A percentile compares a stretch with the other conserved stretches of the same genome.
Evolutionary conservation across 73 alveolate species (phyloP).

Genomic region (Effrenium voratum): DNA sequence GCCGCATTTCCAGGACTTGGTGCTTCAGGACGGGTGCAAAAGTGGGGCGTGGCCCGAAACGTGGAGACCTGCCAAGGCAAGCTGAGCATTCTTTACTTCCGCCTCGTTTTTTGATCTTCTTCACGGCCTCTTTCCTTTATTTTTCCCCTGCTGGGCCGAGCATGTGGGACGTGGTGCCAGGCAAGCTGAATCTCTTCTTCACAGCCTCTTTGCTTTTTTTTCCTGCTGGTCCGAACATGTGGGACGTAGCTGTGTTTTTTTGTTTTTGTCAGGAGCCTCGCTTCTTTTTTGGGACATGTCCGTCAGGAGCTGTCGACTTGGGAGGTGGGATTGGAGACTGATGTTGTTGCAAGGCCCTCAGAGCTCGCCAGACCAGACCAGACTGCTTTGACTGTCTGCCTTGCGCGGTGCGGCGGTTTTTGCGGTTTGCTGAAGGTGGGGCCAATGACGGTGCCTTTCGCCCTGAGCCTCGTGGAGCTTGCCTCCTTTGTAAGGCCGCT

Average conservation of each 20-base stretch:
- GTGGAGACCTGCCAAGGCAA: not conserved
- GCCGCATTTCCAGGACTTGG: slow-evolving; percentile 9
- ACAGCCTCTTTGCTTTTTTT: too few relatives aligned
- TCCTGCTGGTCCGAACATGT: too few relatives aligned
- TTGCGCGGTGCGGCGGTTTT: not conserved
- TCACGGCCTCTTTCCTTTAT: too few relatives aligned
- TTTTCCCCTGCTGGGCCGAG: too few relatives aligned
- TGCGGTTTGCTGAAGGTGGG: not conserved
- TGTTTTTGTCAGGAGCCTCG: not conserved
- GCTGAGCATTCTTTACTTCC: not conserved
- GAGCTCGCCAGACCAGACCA: not conserved
- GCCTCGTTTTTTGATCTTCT: too few relatives aligned
- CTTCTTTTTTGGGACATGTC: not conserved
- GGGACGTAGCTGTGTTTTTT: too few relatives aligned
- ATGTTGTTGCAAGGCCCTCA: too few relatives aligned
- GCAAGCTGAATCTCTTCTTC: too few relatives aligned
- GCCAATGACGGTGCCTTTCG: slow-evolving; percentile 21
- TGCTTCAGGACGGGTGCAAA: slow-evolving; percentile 2
- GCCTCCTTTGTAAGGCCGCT: slow-evolving; percentile 42
- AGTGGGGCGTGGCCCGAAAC: not conserved
- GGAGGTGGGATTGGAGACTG: slow-evolving; percentile 42
- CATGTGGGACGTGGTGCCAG: too few relatives aligned
- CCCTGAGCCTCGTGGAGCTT: slow-evolving; percentile 12
- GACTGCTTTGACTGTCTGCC: not conserved
- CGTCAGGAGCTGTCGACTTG: slow-evolving; percentile 27